Evolutionary conservation across 495 filamentous ascomycete genomes (phyloP).

Genomic region (Tuber umbilicatum): DNA sequence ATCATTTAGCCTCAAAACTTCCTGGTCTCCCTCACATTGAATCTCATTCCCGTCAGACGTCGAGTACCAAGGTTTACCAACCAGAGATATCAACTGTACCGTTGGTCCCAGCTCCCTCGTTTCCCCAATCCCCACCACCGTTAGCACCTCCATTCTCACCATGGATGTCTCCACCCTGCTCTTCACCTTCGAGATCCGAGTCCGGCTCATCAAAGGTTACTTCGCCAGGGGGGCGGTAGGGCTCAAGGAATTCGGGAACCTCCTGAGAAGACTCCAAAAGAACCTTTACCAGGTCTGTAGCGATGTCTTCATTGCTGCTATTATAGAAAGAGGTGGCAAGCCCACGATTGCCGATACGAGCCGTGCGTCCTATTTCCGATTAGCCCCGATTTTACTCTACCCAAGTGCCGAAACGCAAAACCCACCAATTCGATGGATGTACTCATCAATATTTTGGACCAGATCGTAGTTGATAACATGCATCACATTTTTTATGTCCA

Average conservation of each 20-base stretch:
- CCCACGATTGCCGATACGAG: slow-evolving; percentile 82
- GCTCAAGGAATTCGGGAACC: slow-evolving; percentile 73
- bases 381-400: slow-evolving; percentile 16
- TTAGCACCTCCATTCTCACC: slow-evolving; percentile 9
- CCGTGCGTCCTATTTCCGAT: slow-evolving; percentile 69
- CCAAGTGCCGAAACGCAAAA: slow-evolving; percentile 1
- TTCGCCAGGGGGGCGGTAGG: slow-evolving; percentile 44
- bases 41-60: not conserved
- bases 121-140: not conserved
- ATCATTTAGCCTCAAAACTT: not conserved
- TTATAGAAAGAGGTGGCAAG: slow-evolving; percentile 86
- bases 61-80: not conserved
- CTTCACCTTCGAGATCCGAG: slow-evolving; percentile 26
- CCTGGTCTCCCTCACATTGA: not conserved
- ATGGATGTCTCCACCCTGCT: slow-evolving; percentile 7
- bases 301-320: slow-evolving; percentile 63
- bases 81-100: not conserved
- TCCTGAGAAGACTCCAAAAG: slow-evolving; percentile 69
- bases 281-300: slow-evolving; percentile 62
- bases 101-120: not conserved
- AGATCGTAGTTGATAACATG: slow-evolving; percentile 93
- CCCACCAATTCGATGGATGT: slow-evolving; percentile 86
- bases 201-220: slow-evolving; percentile 38
- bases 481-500: slow-evolving; percentile 78
- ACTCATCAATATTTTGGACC: slow-evolving; percentile 91